phyloP scores from a whole-genome alignment of 2,329 filamentous ascomycete species.

The Phialophora chinensis region DNA sequence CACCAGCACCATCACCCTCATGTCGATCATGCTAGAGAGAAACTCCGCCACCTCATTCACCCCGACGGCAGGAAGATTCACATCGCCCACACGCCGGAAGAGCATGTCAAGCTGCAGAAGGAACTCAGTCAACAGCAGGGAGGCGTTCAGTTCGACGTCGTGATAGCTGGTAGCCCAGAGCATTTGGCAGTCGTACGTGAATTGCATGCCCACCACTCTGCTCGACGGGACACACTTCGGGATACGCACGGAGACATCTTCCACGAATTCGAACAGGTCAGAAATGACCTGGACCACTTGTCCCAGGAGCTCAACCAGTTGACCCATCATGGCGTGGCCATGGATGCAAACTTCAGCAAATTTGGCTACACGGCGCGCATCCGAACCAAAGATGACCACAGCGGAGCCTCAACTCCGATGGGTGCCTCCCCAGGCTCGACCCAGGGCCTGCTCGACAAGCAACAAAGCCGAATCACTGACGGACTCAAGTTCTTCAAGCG shows the following conservation, averaged over 20 bases:
- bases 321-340: slow-evolving; percentile 11
- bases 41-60: slow-evolving; percentile 15
- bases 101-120: slow-evolving; percentile 14
- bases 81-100: slow-evolving; percentile 18
- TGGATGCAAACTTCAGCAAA: slow-evolving; percentile 19
- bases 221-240: slow-evolving; percentile 14
- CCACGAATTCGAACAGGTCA: slow-evolving; percentile 19
- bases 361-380: slow-evolving; percentile 19
- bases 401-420: slow-evolving; percentile 4
- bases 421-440: background rate
- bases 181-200: slow-evolving; percentile 16
- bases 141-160: slow-evolving; percentile 10
- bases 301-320: slow-evolving; percentile 12
- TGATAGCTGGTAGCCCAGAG: slow-evolving; percentile 18
- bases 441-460: slow-evolving; percentile 10
- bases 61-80: slow-evolving; percentile 20
- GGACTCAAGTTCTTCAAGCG: slow-evolving; percentile 18
- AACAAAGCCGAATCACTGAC: slow-evolving; percentile 13
- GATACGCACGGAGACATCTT: slow-evolving; percentile 12
- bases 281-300: slow-evolving; percentile 13
- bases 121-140: slow-evolving; percentile 10
- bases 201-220: slow-evolving; percentile 16
- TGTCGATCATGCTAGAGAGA: slow-evolving; percentile 16
- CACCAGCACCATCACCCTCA: slow-evolving; percentile 10
- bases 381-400: slow-evolving; percentile 19